phyloP scores from a whole-genome alignment of 257 asterid species.

The Capsicum pubescens region DNA sequence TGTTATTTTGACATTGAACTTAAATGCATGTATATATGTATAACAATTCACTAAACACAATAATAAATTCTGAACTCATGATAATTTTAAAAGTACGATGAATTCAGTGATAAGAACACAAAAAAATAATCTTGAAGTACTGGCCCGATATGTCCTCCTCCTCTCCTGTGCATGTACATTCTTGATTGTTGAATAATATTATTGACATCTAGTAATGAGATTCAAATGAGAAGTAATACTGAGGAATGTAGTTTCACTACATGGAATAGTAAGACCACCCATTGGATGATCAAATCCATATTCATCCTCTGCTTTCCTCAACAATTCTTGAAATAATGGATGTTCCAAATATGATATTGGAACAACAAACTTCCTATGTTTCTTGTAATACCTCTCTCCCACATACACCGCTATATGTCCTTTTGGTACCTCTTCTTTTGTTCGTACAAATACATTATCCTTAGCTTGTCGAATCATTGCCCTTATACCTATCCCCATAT shows the following conservation, averaged over 20 bases:
- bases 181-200: background rate
- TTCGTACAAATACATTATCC: background rate
- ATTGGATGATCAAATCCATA: slow-evolving; percentile 33
- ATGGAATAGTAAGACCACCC: slow-evolving; percentile 38
- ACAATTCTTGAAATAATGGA: slow-evolving; percentile 32
- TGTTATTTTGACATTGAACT: background rate
- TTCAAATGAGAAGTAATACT: slow-evolving; percentile 31
- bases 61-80: background rate
- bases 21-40: background rate
- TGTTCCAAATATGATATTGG: slow-evolving; percentile 33
- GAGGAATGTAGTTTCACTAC: slow-evolving; percentile 28
- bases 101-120: background rate
- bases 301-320: slow-evolving; percentile 33
- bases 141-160: too few relatives aligned
- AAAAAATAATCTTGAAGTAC: background rate
- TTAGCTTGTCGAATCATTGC: slow-evolving; percentile 26
- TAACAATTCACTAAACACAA: background rate
- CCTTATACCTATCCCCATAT: background rate
- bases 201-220: slow-evolving; percentile 22
- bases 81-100: background rate
- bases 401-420: slow-evolving; percentile 27
- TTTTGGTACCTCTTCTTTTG: background rate
- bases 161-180: background rate
- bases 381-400: slow-evolving; percentile 30
- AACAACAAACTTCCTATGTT: slow-evolving; percentile 29